phyloP scores from a whole-genome alignment of 345 rosid species.

The Ceriops zippeliana region DNA sequence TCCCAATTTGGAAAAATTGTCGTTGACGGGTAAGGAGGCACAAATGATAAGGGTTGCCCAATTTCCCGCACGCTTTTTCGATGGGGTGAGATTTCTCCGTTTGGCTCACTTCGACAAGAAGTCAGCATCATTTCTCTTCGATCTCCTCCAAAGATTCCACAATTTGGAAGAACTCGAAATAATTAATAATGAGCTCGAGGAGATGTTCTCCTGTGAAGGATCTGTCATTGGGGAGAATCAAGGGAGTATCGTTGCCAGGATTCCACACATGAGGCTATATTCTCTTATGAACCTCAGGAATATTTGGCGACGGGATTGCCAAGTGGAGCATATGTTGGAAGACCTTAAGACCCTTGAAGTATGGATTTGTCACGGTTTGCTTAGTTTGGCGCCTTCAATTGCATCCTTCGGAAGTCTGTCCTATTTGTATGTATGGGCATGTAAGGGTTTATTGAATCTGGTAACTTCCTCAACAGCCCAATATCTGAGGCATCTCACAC shows the following conservation, averaged over 20 bases:
- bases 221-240: background rate
- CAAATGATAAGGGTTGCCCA: background rate
- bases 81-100: background rate
- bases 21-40: background rate
- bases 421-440: conserved; percentile 4
- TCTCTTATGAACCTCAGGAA: background rate
- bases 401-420: conserved; percentile 15
- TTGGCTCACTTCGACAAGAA: background rate
- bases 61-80: background rate
- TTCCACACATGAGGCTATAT: background rate
- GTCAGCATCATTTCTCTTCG: background rate
- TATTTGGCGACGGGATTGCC: conserved; percentile 5
- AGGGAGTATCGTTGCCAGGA: background rate
- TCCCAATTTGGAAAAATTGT: conserved; percentile 11
- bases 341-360: conserved; percentile 2
- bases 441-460: conserved; percentile 14
- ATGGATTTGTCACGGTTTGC: background rate
- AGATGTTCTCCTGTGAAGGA: background rate
- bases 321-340: background rate
- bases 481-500: conserved; percentile 12
- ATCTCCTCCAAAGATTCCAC: background rate
- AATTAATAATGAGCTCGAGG: background rate
- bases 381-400: conserved; percentile 9
- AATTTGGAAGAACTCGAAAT: conserved; percentile 9
- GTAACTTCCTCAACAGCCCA: conserved; percentile 11